These are phyloP conservation scores for Raffaelea arxii DNA, from an alignment of 2,329 filamentous ascomycete species.

Conservation along the genomic window DNA sequence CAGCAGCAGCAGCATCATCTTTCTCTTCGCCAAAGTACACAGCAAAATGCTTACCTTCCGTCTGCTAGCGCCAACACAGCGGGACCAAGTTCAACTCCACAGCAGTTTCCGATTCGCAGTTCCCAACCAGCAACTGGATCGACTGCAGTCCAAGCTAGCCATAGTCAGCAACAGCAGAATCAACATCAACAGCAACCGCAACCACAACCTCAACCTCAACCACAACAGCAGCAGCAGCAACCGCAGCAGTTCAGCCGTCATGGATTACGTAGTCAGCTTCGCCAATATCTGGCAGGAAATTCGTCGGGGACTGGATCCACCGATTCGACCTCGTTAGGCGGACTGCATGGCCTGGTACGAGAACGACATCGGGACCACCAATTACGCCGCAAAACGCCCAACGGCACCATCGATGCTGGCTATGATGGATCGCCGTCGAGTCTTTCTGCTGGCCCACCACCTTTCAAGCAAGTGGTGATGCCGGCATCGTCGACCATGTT, in stretches of 20 bases:
- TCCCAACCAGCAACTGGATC: conserved; percentile 20
- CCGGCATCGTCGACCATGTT: conserved; percentile 38
- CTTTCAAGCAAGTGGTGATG: conserved; percentile 74
- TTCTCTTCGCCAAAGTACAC: background rate
- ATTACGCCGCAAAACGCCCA: conserved; percentile 83
- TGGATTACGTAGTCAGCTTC: background rate
- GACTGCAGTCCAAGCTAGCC: conserved; percentile 14
- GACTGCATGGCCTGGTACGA: conserved; percentile 5
- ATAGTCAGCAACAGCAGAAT: conserved; percentile 11
- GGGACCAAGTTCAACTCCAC: conserved; percentile 13
- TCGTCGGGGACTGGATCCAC: conserved; percentile 10
- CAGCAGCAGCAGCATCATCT: background rate
- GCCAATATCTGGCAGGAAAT: conserved; percentile 1
- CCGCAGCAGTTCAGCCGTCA: conserved; percentile 13
- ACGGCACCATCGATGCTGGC: conserved; percentile 81
- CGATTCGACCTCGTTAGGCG: background rate
- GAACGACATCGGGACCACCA: conserved; percentile 55
- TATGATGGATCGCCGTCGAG: conserved; percentile 79
- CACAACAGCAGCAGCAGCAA: conserved; percentile 16
- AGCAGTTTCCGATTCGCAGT: conserved; percentile 26
- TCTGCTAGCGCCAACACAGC: background rate
- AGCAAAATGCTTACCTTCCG: background rate
- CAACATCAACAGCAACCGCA: conserved; percentile 11
- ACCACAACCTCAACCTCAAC: conserved; percentile 14
- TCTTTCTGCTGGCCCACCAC: conserved; percentile 62